phyloP scores from a whole-genome alignment of 306 rosid genomes.

The Prunus mume region DNA sequence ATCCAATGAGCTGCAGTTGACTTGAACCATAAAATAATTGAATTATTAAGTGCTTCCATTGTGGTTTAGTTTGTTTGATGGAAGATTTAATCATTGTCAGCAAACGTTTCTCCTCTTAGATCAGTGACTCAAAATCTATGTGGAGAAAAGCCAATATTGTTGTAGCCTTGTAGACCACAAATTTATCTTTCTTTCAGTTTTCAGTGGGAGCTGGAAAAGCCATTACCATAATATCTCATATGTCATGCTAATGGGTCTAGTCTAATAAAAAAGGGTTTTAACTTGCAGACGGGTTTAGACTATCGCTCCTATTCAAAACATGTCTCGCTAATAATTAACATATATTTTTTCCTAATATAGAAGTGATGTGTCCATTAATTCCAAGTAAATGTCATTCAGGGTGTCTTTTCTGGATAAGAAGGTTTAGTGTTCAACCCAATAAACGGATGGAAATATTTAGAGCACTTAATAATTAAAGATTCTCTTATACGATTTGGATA shows the following conservation, averaged over 20 bases:
- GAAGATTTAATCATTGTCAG: background rate
- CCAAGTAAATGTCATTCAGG: background rate
- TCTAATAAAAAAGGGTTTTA: rapidly evolving
- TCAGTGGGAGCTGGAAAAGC: background rate
- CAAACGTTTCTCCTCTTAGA: background rate
- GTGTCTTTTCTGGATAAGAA: background rate
- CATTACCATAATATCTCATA: background rate
- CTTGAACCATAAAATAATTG: background rate
- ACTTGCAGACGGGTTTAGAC: too few species aligned
- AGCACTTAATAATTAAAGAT: background rate
- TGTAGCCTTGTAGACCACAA: background rate
- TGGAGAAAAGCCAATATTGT: background rate
- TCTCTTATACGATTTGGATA: constrained; percentile 12
- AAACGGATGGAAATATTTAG: background rate
- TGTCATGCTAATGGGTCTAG: background rate
- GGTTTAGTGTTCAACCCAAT: background rate
- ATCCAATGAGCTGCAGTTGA: background rate
- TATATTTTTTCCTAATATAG: background rate
- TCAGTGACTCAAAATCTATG: background rate
- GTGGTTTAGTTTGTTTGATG: background rate
- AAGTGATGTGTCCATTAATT: background rate
- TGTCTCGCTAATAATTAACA: background rate
- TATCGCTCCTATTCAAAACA: too few species aligned
- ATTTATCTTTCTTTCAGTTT: background rate
- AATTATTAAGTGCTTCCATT: background rate